These are phyloP conservation scores for Mycoemilia scoparia DNA, from an alignment of 192 early-diverging fungal genomes.

Conservation along the genomic window DNA sequence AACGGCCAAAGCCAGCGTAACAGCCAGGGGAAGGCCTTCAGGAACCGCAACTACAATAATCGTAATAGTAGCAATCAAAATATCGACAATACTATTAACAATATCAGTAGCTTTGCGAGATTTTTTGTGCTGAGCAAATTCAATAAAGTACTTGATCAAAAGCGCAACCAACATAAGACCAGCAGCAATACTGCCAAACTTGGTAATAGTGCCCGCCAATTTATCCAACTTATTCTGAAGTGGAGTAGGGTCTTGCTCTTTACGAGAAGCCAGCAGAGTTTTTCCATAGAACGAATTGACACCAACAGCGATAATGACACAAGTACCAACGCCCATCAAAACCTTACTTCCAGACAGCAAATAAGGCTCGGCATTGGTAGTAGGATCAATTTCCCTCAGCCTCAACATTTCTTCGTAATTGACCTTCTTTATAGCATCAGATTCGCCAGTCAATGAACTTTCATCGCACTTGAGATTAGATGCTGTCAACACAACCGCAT, in stretches of 20 bases:
- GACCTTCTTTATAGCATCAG: conserved; percentile 73
- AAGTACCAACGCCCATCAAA: conserved; percentile 69
- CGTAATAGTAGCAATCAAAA: conserved; percentile 83
- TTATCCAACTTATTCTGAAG: conserved; percentile 77
- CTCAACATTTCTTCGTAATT: conserved; percentile 26
- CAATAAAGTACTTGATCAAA: conserved; percentile 70
- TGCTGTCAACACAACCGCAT: conserved; percentile 66
- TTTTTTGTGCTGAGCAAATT: conserved; percentile 22
- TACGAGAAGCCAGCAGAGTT: conserved; percentile 72
- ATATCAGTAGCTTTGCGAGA: conserved; percentile 29
- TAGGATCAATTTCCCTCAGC: no score
- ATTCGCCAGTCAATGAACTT: conserved; percentile 85
- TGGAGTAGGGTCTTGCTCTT: conserved; percentile 74
- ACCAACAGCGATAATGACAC: conserved; percentile 73
- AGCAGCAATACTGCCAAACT: conserved; percentile 73
- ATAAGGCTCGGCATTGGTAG: conserved; percentile 43
- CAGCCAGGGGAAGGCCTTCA: conserved; percentile 93
- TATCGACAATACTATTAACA: conserved; percentile 46
- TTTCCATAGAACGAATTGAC: conserved; percentile 74
- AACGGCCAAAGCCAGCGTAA: conserved; percentile 86
- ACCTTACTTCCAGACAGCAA: conserved; percentile 87
- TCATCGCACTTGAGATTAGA: conserved; percentile 82
- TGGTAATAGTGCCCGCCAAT: conserved; percentile 85
- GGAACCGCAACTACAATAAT: conserved; percentile 95
- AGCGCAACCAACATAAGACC: conserved; percentile 72